Evolutionary conservation across 1,284 basidiomycete species (phyloP), one percentile per base, ranked within the genome.

Genomic region (Anthracocystis panici-leucophaei): DNA sequence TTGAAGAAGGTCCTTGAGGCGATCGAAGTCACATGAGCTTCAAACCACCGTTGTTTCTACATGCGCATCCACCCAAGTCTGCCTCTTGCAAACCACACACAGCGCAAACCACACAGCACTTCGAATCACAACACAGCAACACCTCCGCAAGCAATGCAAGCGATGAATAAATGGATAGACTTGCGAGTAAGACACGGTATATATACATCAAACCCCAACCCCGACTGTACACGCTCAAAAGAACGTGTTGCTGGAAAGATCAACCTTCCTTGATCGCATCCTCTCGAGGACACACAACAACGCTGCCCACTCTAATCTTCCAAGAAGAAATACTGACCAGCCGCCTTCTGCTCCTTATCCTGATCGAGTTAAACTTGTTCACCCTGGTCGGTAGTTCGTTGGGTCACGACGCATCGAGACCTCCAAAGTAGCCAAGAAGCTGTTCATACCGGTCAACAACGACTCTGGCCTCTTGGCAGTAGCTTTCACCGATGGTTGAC

Each of bases 331-430:
- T 84, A 84, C 52, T 81, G 74, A 48, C 83, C 83, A 21, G 73
- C 77, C 9, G 78, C 66, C 78, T 85, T 84, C 73, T 84, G 82
- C 70, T 85, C 83, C 78, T 85, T 85, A 66, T 85, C 83, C 75
- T 85, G 64, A 85, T 76, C 57, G 79, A 81, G 77, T 82, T 81
- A 65, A 82, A 72, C 77, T 85, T 85, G 82, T 85, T 85, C 46
- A 85, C 81, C 29, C 83, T 38, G 83, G 83, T 14, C 83, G 71
- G 72, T 83, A 76, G 64, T 83, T 85, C 52, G 82, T 84, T 16
- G 82, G 82, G 48, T 85, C 83, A 44, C 83, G 72, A 57, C 83
- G 79, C 81, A 85, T 84, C 59, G 78, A 81, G 12, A 85, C 83
- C 41, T 85, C 82, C 21, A 85, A 60, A 7, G 76, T 78, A 8